Base-by-base conservation (phyloP, 768 basidiomycete genomes). In the Russula virescens region DNA sequence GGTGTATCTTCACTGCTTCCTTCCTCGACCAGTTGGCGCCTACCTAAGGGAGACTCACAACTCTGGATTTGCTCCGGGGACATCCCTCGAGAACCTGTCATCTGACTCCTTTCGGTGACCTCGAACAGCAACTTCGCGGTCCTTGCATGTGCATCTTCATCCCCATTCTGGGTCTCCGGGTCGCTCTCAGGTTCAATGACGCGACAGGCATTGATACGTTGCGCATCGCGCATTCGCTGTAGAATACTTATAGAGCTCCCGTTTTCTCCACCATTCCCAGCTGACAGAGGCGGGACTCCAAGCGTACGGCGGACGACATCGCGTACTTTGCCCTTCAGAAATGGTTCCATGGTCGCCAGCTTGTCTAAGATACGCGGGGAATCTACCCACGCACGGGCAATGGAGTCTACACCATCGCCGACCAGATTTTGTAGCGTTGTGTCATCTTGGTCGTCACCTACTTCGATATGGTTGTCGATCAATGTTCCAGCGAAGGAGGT, bases 341-440 rank as follows among this genome's bases (percentile, higher is more conserved):
- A 82, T 19, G 72, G 70, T 48, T 74, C 75, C 64, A 87, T 71
- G 3, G 77, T 70, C 4, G 75, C 73, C 21, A 85, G 66, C 67
- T 79, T 85, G 60, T 71, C 72, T 42, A 73, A 68, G 55, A 79
- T 66, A 55, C 75, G 79, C 2, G 77, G 79, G 40, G 73, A 77
- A 31, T 83, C 82, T 0, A 79, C 82, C 87, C 87, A 88, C 43
- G 77, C 75, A 18, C 75, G 73, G 1, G 81, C 86, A 18, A 77
- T 69, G 28, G 75, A 78, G 4, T 69, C 71, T 0, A 78, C 78
- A 6, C 71, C 70, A 48, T 80, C 77, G 3, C 86, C 86, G 11
- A 88, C 79, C n/a, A 89, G 70, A 66, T 91, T 91, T 65, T 85
- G 80, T 52, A 88, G 68, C 0, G 82, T 78, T 0, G 82, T 76